Evolutionary conservation across 495 filamentous ascomycete genomes (phyloP), one percentile per base, ranked within the genome.

Genomic region (Talaromyces adpressus): DNA sequence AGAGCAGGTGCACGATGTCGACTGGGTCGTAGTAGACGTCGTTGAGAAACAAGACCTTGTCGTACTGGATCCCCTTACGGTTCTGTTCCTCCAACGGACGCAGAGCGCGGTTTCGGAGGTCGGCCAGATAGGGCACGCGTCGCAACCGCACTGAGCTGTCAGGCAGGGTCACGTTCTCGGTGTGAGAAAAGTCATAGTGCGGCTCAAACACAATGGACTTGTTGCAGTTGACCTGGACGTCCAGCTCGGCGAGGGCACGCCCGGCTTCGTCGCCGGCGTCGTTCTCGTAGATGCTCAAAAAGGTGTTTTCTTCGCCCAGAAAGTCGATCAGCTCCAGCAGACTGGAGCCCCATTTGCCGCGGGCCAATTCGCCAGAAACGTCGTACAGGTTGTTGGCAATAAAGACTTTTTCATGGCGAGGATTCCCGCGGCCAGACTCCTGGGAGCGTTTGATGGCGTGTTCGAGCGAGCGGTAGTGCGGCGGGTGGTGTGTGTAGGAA

Each of bases 361-460:
- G 70, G 0, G 87, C 83, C 25, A 93, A 73, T 14, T 71, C 71
- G 5, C 85, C 85, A 0, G 69, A 78, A 11, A 75, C 76, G 67
- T 94, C 88, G 68, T 90, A 88, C 51, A 93, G 79, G 67, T 86
- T 91, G 16, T 88, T 86, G 6, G 87, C 87, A 62, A 93, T 89
- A 70, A 90, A 93, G 16, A 93, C 78, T 64, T 86, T 89, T 69
- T 91, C 85, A 45, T 84, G 76, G 22, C 78, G 68, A 2, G 81
- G 73, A 67, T 92, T 91, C 14, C 84, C 87, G 34, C 86, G 78
- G 3, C 87, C 88, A 2, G 76, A 60, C 11, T 67, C 51, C 11
- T 74, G 71, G 22, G 69, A 77, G 47, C 72, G 70, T 49, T 68
- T 64, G 7, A 79, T 72, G 1, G 71, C 67, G 23, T 74, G 62